phyloP scores from a whole-genome alignment of 148 eudicot genomes.

The Amaranthus cruentus region DNA sequence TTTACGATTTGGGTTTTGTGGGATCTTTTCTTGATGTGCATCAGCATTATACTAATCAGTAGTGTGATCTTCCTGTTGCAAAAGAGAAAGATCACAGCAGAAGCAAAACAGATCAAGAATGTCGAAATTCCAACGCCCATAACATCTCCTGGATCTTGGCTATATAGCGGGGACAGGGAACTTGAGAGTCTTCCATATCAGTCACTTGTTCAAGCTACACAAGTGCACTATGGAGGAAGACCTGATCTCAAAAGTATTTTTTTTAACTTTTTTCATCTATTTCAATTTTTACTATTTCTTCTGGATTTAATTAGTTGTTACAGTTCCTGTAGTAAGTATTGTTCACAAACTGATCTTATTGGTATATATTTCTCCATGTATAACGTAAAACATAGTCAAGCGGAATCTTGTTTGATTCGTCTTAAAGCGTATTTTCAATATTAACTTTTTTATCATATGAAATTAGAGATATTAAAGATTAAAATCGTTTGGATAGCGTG shows the following conservation, averaged over 20 bases:
- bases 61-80: slow-evolving; percentile 31
- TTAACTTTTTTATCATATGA: no score
- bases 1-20: slow-evolving; percentile 31
- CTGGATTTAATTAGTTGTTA: no score
- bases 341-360: no score
- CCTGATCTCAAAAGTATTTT: slow-evolving; percentile 43
- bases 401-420: no score
- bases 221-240: slow-evolving; percentile 40
- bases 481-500: no score
- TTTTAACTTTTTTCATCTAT: not conserved
- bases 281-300: no score
- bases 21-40: slow-evolving; percentile 39
- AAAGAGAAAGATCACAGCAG: slow-evolving; percentile 22
- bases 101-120: slow-evolving; percentile 27
- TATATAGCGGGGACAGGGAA: slow-evolving; percentile 25
- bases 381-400: no score
- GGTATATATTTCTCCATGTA: no score
- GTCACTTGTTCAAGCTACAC: slow-evolving; percentile 43
- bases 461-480: no score
- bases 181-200: slow-evolving; percentile 42
- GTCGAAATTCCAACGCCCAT: slow-evolving; percentile 30
- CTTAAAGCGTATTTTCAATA: no score
- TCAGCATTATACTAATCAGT: slow-evolving; percentile 25
- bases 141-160: slow-evolving; percentile 39
- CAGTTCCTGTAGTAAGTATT: no score